These are phyloP conservation scores for Houttuynia cordata DNA, from an alignment of 164 flowering plant species.

Conservation along the genomic window DNA sequence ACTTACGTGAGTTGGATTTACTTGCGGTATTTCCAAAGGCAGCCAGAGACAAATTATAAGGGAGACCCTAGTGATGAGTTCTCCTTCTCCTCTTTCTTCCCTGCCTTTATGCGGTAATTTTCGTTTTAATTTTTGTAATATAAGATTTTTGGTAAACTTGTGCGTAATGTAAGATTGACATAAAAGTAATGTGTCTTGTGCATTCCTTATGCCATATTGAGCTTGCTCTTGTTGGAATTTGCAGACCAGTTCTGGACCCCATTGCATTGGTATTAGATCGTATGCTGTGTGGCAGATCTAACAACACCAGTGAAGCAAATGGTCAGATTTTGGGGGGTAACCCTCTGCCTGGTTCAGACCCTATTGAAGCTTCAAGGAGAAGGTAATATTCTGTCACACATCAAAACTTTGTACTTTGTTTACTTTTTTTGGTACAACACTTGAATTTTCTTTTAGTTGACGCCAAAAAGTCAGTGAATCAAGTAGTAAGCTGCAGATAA, in stretches of 20 bases:
- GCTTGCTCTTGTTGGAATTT: constrained; percentile 7
- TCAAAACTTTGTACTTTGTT: background rate
- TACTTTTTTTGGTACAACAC: no score
- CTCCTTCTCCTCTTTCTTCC: constrained; percentile 88
- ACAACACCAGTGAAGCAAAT: constrained; percentile 30
- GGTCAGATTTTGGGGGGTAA: constrained; percentile 49
- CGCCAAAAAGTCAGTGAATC: background rate
- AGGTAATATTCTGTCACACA: constrained; percentile 34
- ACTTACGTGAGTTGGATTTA: constrained; percentile 89
- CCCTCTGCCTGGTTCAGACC: constrained; percentile 82
- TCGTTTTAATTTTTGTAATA: no score
- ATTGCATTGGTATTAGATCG: constrained; percentile 63
- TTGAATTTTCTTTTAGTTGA: no score
- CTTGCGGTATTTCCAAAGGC: constrained; percentile 75
- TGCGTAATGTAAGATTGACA: background rate
- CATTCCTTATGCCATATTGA: constrained; percentile 2
- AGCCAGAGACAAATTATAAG: constrained; percentile 60
- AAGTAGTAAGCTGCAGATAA: background rate
- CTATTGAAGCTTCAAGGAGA: constrained; percentile 89
- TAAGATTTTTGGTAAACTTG: no score
- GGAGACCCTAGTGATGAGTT: constrained; percentile 98
- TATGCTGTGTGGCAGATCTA: constrained; percentile 68
- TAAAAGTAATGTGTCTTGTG: background rate
- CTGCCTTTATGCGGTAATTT: constrained; percentile 63
- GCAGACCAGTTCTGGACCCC: constrained; percentile 88